These are phyloP conservation scores for Podaxis rugospora DNA, from an alignment of 768 basidiomycete species.

Conservation along the genomic window DNA sequence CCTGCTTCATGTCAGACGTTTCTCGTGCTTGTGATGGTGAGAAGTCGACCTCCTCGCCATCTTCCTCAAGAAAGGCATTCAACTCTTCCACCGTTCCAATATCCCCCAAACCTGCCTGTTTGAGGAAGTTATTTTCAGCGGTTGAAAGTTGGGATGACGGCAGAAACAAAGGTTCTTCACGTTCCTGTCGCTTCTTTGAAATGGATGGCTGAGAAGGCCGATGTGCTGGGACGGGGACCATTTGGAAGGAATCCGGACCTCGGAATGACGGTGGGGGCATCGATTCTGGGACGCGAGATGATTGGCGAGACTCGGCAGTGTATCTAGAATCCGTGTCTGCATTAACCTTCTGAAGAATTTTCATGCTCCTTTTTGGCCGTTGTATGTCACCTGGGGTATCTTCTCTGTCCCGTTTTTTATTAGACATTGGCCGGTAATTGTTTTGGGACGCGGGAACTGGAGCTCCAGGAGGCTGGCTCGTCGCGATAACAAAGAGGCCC, in stretches of 20 bases:
- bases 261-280: slow-evolving; percentile 35
- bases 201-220: slow-evolving; percentile 16
- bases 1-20: slow-evolving; percentile 8
- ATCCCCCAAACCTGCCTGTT: slow-evolving; percentile 57
- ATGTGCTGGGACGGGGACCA: not conserved
- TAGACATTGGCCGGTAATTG: slow-evolving; percentile 17
- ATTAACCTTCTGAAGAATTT: slow-evolving; percentile 38
- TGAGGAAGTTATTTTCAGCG: slow-evolving; percentile 47
- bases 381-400: slow-evolving; percentile 35
- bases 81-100: slow-evolving; percentile 59
- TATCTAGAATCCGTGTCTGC: slow-evolving; percentile 15
- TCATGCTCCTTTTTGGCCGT: slow-evolving; percentile 48
- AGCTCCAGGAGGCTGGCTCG: slow-evolving; percentile 53
- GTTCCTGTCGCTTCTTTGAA: slow-evolving; percentile 16
- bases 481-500: slow-evolving; percentile 74
- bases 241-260: slow-evolving; percentile 3
- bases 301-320: slow-evolving; percentile 18
- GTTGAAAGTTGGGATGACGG: slow-evolving; percentile 60
- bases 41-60: slow-evolving; percentile 51
- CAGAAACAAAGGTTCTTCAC: slow-evolving; percentile 40
- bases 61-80: slow-evolving; percentile 53
- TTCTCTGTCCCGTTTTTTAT: slow-evolving; percentile 42
- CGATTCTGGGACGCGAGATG: slow-evolving; percentile 24
- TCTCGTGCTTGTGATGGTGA: slow-evolving; percentile 24
- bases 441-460: slow-evolving; percentile 21